A percentile compares a stretch with the other conserved stretches of the same genome.
phyloP scores from a whole-genome alignment of 257 asterid genomes.

The Sherardia arvensis region DNA sequence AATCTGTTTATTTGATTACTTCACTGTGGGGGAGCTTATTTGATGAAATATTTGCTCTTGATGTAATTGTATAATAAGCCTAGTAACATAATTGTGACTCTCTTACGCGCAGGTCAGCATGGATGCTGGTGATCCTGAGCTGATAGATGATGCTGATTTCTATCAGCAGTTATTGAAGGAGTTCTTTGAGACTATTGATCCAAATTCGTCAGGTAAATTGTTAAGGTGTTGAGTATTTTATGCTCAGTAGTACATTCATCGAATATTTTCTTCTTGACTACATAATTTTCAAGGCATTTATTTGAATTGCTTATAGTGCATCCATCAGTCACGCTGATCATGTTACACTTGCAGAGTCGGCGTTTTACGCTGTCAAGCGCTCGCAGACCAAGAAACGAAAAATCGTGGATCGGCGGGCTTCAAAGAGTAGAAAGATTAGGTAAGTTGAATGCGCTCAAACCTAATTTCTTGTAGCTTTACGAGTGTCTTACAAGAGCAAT shows the following conservation, averaged over 20 bases:
- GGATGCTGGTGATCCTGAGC: constrained; percentile 80
- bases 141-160: constrained; percentile 78
- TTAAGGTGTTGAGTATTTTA: not conserved
- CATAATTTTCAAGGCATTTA: no score
- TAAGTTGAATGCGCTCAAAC: constrained; percentile 10
- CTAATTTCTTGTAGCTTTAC: not conserved
- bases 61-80: not conserved
- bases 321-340: not conserved
- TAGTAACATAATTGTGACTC: not conserved
- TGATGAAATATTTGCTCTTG: not conserved
- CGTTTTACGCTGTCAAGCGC: constrained; percentile 69
- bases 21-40: not conserved
- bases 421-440: constrained; percentile 95
- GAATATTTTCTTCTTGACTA: not conserved
- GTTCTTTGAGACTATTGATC: constrained; percentile 83
- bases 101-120: constrained; percentile 31
- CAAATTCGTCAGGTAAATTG: constrained; percentile 73
- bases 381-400: constrained; percentile 81
- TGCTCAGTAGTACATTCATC: not conserved
- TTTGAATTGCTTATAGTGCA: not conserved
- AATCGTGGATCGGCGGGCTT: constrained; percentile 84
- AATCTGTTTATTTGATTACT: not conserved
- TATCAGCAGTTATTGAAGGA: constrained; percentile 85
- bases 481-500: not conserved
- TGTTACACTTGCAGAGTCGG: constrained; percentile 46